Evolutionary conservation across 108 stramenopile species (phyloP), one percentile per base, ranked within the genome.

Genomic region (Cyclotella kingstonii): DNA sequence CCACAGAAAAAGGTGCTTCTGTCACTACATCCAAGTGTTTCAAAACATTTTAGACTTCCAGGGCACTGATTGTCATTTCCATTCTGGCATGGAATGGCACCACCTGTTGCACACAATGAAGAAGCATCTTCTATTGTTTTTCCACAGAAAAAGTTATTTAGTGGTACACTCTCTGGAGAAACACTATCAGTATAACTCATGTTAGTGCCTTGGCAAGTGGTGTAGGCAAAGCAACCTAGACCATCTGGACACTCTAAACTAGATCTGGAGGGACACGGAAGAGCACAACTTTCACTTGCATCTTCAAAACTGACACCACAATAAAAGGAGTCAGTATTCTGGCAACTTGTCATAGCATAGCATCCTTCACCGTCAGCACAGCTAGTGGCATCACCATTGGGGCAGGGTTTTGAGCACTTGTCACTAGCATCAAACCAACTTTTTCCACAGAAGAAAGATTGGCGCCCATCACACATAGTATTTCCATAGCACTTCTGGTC

Each of bases 1-100:
- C 72, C 72, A 60, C 72, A 73, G 38, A 54, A 73, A 41, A 64
- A 73, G 23, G 55, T 64, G n/a, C 50, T 35, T 17, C 72, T 39
- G 8, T 53, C 52, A 28, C 72, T 73, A 43, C 72, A 73, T 36
- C 62, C 72, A 11, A 58, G 53, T 28, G 40, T 46, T 18, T 73
- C 41, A 21, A 49, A 60, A 44, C 72, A 73, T 40, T 73, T 58
- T 57, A 73, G 27, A 15, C 46, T 51, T 2, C 58, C 72, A 22
- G 72, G 72, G 33, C 72, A 73, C 33, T 73, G 63, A 31, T 36
- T 35, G 42, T 73, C 72, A 6, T 36, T 19, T 18, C 63, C 72
- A 21, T 42, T 54, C 23, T 54, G 58, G 25, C 72, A 73, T 6
- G 72, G 58, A 27, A 73, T 73, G 23, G 72, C 57, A 54, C 72